Percentiles rank a stretch among this genome's conserved stretches.
Evolutionary conservation across 2,329 filamentous ascomycete genomes (phyloP).

Genomic region (Lachnellula cervina): DNA sequence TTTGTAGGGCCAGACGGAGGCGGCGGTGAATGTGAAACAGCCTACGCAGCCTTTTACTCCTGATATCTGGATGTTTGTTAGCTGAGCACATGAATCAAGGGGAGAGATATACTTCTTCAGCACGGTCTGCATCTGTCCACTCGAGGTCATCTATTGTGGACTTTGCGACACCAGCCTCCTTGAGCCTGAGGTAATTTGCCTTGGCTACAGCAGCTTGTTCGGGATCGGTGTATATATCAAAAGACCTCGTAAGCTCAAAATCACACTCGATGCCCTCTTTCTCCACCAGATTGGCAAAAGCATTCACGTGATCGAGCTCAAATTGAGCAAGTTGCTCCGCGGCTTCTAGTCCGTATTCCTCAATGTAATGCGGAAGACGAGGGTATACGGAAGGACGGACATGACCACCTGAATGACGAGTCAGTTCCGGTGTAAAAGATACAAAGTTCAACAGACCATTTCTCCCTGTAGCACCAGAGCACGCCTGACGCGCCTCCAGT

Average conservation of each 20-base stretch:
- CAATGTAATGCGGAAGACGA: slow-evolving; percentile 25
- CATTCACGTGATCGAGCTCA: slow-evolving; percentile 35
- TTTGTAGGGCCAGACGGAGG: slow-evolving; percentile 51
- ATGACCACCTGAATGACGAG: slow-evolving; percentile 33
- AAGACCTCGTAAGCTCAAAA: slow-evolving; percentile 33
- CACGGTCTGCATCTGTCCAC: neutral
- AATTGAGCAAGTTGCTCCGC: slow-evolving; percentile 28
- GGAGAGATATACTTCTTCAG: slow-evolving; percentile 1
- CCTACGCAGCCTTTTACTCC: slow-evolving; percentile 8
- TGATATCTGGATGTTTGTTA: neutral
- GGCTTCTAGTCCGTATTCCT: slow-evolving; percentile 26
- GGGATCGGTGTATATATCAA: slow-evolving; percentile 35
- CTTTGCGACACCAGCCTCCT: slow-evolving; percentile 13
- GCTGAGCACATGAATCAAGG: neutral
- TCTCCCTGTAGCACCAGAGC: slow-evolving; percentile 72
- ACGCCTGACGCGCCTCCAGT: slow-evolving; percentile 71
- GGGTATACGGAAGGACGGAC: slow-evolving; percentile 35
- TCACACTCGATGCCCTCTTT: slow-evolving; percentile 38
- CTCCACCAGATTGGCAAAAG: slow-evolving; percentile 34
- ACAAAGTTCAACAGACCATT: slow-evolving; percentile 16
- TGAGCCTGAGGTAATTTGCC: slow-evolving; percentile 16
- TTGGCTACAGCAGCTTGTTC: slow-evolving; percentile 9
- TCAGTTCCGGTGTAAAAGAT: neutral
- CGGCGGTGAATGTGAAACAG: slow-evolving; percentile 3
- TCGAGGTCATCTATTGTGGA: slow-evolving; percentile 1